Percentiles rank a stretch among this genome's conserved stretches.
These are phyloP conservation scores for Tuber umbilicatum DNA, from an alignment of 495 filamentous ascomycete genomes.

Conservation along the genomic window DNA sequence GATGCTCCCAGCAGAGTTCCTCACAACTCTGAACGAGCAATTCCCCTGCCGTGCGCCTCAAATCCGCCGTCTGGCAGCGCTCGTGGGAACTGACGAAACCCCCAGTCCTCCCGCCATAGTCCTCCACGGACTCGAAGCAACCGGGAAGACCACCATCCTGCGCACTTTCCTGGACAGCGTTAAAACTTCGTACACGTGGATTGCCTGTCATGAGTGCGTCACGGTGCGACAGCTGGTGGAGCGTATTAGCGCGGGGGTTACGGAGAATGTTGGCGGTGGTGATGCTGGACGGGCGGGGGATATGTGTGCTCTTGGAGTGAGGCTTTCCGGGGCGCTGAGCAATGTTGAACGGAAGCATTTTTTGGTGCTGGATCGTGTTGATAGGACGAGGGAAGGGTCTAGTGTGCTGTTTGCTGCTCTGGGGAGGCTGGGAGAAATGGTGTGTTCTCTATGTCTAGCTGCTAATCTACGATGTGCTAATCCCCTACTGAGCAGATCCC, in stretches of 20 bases:
- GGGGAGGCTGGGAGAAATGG: constrained; percentile 68
- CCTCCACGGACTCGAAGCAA: constrained; percentile 81
- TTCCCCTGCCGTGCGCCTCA: constrained; percentile 37
- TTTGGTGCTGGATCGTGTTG: constrained; percentile 71
- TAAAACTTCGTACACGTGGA: constrained; percentile 57
- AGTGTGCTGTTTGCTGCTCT: constrained; percentile 77
- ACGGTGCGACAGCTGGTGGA: constrained; percentile 83
- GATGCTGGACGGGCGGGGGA: constrained; percentile 46
- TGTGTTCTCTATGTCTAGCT: constrained; percentile 44
- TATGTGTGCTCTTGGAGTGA: constrained; percentile 72
- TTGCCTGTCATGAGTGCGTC: constrained; percentile 79
- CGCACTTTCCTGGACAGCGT: constrained; percentile 55
- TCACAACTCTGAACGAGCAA: constrained; percentile 20
- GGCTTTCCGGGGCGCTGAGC: constrained; percentile 57
- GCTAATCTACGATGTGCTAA: constrained; percentile 6
- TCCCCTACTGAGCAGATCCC: constrained; percentile 57
- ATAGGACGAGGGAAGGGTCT: constrained; percentile 72
- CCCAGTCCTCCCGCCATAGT: constrained; percentile 51
- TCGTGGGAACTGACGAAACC: constrained; percentile 40
- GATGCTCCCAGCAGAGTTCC: constrained; percentile 29
- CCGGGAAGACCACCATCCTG: constrained; percentile 74
- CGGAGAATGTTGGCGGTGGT: constrained; percentile 48
- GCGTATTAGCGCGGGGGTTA: constrained; percentile 51
- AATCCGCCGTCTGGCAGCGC: constrained; percentile 28
- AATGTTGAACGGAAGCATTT: constrained; percentile 43